Evolutionary conservation across 2,329 filamentous ascomycete genomes (phyloP).

Genomic region (Tolypocladium paradoxum): DNA sequence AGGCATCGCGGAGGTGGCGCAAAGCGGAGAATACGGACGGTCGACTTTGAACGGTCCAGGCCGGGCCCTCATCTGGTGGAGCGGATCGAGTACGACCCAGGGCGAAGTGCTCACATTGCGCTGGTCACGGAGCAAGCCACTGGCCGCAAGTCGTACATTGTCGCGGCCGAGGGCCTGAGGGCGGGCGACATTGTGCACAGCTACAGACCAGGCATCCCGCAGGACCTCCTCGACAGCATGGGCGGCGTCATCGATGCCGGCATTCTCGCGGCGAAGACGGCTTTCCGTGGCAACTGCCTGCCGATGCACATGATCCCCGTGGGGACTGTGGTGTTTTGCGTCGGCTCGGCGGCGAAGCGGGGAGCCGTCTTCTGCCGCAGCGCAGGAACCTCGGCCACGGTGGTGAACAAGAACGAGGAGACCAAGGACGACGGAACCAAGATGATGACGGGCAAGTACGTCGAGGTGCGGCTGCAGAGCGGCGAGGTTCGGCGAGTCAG

Average conservation of each 20-base stretch:
- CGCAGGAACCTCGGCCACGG: conserved; percentile 81
- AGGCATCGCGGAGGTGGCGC: conserved; percentile 86
- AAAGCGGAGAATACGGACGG: conserved; percentile 81
- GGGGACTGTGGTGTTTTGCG: conserved; percentile 84
- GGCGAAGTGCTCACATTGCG: conserved; percentile 86
- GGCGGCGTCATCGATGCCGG: conserved; percentile 87
- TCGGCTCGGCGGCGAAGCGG: conserved; percentile 64
- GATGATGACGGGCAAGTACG: conserved; percentile 61
- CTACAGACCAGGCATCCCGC: conserved; percentile 80
- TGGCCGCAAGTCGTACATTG: conserved; percentile 73
- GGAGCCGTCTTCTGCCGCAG: conserved; percentile 87
- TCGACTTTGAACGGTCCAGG: conserved; percentile 74
- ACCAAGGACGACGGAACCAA: conserved; percentile 47
- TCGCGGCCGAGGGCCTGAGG: conserved; percentile 89
- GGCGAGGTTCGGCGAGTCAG: conserved; percentile 84
- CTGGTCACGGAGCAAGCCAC: conserved; percentile 67
- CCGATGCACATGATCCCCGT: conserved; percentile 93
- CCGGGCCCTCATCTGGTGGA: conserved; percentile 83
- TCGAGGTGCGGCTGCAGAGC: conserved; percentile 80
- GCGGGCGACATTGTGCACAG: conserved; percentile 88
- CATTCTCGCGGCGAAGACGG: conserved; percentile 89
- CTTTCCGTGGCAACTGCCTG: conserved; percentile 87
- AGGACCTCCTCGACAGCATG: conserved; percentile 81
- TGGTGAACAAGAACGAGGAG: conserved; percentile 81
- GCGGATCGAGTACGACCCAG: conserved; percentile 92